Base-by-base conservation (phyloP, 352 stramenopile species). In the Globisporangium nagaii region DNA sequence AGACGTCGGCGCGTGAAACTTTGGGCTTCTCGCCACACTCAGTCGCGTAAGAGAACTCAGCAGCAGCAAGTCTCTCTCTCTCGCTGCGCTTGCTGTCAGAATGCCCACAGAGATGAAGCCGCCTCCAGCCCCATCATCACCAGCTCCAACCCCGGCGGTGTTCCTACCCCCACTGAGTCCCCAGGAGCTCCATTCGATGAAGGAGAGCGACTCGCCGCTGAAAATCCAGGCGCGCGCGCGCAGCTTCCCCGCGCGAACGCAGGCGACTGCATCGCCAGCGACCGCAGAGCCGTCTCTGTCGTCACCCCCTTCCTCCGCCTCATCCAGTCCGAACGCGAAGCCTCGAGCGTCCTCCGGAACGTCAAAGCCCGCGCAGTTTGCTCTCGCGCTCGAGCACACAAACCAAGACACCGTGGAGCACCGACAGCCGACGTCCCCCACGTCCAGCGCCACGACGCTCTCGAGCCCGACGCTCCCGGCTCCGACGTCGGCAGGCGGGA, bases 381-480 rank as follows among this genome's bases (percentile, higher is more conserved):
- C 57, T 15, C 57, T 64, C 22, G 50, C 37, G 11, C 52, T 64
- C 20, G 57, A 64, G 51, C 36, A 49, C 41, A 61, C 43, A 41
- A 49, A 60, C 28, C 57, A 64, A 53, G 57, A 62, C 12, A 39
- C 30, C 20, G 15, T 42, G 24, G 50, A 60, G 25, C 41, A 6
- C 32, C 57, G 48, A 9, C 13, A 35, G 17, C 41, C 31, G 8
- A 48, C 50, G 19, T 63, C 50, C 1, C 41, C 39, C 13, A 59
- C 41, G 4, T 46, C 45, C 24, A 46, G 24, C 7, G 34, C 34
- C 11, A 48, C 43, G 3, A 45, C 54, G 10, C 43, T 62, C 20
- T 42, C 39, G 15, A 62, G 43, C 30, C 45, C 55, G 6, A 52
- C 45, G 1, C 28, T n/a, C 25, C 27, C 43, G 2, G 17, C 27